Conservation (phyloP, 768 basidiomycete genomes). For the Crassisporium funariophilum region DNA sequence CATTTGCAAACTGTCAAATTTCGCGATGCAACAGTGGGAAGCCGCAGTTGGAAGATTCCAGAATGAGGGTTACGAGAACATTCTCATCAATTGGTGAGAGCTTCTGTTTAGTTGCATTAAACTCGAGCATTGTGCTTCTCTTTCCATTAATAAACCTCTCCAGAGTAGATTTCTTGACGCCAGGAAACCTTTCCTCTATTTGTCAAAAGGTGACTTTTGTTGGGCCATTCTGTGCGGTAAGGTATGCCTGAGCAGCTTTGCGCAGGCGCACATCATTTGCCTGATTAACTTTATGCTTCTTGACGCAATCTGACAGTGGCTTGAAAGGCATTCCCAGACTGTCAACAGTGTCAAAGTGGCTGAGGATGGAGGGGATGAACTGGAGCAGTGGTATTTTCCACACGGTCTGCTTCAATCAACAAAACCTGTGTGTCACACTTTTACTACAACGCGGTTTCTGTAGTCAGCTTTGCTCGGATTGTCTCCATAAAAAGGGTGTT, state of each 20-base stretch:
- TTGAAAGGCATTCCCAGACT: neutral
- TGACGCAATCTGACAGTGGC: neutral
- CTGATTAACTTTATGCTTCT: neutral
- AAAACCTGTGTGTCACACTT: too few relatives aligned
- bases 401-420: too few relatives aligned
- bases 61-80: constrained; percentile 30
- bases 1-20: constrained; percentile 28
- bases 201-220: neutral
- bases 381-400: neutral
- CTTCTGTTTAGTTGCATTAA: constrained; percentile 24
- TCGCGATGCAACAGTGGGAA: constrained; percentile 21
- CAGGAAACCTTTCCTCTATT: neutral
- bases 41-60: constrained; percentile 28
- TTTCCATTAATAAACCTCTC: constrained; percentile 19
- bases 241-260: neutral
- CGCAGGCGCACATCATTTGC: neutral
- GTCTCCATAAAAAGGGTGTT: too few relatives aligned
- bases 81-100: constrained; percentile 28
- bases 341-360: neutral
- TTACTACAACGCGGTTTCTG: too few relatives aligned
- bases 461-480: too few relatives aligned
- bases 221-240: neutral
- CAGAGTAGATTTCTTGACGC: constrained; percentile 16
- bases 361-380: neutral
- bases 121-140: constrained; percentile 1